Evolutionary conservation across 2,329 filamentous ascomycete species (phyloP), one percentile per base, ranked within the genome.

Genomic region (Botrytis pseudocinerea): DNA sequence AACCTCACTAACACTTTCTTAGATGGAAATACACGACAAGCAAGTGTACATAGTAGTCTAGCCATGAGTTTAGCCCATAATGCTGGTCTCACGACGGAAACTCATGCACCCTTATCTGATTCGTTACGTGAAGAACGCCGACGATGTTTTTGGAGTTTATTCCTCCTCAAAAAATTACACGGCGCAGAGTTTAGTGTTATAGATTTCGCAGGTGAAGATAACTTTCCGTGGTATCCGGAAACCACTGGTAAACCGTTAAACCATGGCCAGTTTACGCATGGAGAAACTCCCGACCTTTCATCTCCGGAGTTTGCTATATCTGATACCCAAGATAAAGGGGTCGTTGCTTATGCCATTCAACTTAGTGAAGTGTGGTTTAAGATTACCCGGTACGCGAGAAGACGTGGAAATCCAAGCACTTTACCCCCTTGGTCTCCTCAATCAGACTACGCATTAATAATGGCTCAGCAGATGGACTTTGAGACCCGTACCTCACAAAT

Each of bases 401-500:
- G 81, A 35, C 82, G 83, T 38, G 85, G 85, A 25, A 83, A 81
- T 48, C 82, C 84, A 10, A 83, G 83, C 71, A 80, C 79, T 38
- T 78, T 85, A 14, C 83, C 84, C 8, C 84, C 82, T 35, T 85
- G 86, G 85, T 85, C 84, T 16, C 82, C 85, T 0, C 82, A 85
- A 63, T 88, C 86, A 0, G 85, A 87, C 69, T 87, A 87, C 57
- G 73, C 86, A 0, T 83, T 82, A n/a, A 85, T 87, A 42, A 83
- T 85, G 69, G 82, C 84, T 5, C 78, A 83, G 20, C 84, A 86
- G 70, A 85, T 87, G 82, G 85, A 87, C 16, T 81, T 85, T 35
- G 86, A 88, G 76, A 87, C 85, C 10, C 82, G 82, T 4, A 84
- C 87, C 76, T 85, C 86, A 2, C 82, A 84, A 32, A 83, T 82